Evolutionary conservation across 805 yeast genomes (phyloP).

Genomic region (Yarrowia deformans): DNA sequence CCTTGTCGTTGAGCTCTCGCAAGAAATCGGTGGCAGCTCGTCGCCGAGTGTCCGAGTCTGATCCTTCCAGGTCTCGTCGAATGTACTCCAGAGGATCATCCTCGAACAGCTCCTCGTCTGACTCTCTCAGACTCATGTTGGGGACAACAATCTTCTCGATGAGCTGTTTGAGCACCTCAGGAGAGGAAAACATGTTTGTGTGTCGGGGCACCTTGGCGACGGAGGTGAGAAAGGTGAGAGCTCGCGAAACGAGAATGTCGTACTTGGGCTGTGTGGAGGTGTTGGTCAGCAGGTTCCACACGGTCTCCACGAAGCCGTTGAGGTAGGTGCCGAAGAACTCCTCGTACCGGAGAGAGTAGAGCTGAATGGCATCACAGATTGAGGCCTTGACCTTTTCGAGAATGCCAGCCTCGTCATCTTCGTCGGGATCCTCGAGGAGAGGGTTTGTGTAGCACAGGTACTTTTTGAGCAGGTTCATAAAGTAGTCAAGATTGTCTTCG

Average conservation of each 20-base stretch:
- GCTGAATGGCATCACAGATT: conserved; percentile 81
- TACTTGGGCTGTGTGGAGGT: conserved; percentile 75
- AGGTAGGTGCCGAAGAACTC: conserved; percentile 86
- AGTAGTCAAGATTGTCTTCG: conserved; percentile 81
- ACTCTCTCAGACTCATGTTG: conserved; percentile 81
- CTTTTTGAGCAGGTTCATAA: conserved; percentile 83
- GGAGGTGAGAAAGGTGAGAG: conserved; percentile 81
- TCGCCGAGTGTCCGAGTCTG: conserved; percentile 91
- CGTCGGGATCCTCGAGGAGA: conserved; percentile 61
- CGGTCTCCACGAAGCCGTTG: conserved; percentile 76
- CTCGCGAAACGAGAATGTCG: conserved; percentile 82
- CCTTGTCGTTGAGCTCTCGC: conserved; percentile 80
- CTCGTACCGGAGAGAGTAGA: conserved; percentile 89
- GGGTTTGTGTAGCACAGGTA: conserved; percentile 70
- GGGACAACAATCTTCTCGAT: conserved; percentile 87
- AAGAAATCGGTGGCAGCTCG: conserved; percentile 92
- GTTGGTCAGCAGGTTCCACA: conserved; percentile 77
- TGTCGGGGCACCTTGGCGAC: conserved; percentile 75
- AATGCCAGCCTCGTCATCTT: conserved; percentile 72
- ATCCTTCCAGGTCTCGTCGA: conserved; percentile 92
- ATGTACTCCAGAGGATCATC: conserved; percentile 96
- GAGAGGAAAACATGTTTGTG: conserved; percentile 65
- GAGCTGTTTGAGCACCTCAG: conserved; percentile 72
- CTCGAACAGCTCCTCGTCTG: conserved; percentile 92
- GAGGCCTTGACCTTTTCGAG: conserved; percentile 77